Conservation (phyloP, 371 early-diverging fungal genomes). For the Capillidium heterosporum region DNA sequence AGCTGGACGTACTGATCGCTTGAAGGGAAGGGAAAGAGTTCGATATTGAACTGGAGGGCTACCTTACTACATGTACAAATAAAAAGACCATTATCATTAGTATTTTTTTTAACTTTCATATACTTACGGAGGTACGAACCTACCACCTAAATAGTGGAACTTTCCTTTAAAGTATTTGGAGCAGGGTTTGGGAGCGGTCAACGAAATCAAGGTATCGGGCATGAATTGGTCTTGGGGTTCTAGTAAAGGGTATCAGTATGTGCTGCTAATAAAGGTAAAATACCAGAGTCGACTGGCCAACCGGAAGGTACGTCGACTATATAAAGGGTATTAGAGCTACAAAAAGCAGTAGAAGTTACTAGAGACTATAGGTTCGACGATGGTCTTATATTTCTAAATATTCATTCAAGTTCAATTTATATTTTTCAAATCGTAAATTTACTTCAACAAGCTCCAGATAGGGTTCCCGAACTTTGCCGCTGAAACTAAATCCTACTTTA, state of each 20-base stretch:
- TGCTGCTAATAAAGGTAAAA: constrained; percentile 2
- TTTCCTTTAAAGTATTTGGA: constrained; percentile 47
- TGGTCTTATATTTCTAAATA: too few relatives aligned
- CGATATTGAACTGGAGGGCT: too few relatives aligned
- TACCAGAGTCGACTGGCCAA: constrained; percentile 80
- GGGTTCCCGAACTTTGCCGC: not conserved
- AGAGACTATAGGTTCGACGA: not conserved
- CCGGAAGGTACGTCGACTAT: constrained; percentile 84
- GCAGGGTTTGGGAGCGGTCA: constrained; percentile 78
- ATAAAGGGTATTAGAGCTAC: not conserved
- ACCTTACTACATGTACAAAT: too few relatives aligned
- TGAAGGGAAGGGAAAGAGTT: too few relatives aligned
- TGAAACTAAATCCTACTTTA: not conserved
- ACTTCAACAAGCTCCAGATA: not conserved
- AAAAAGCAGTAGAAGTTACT: not conserved
- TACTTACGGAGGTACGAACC: constrained; percentile 53
- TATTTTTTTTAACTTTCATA: too few relatives aligned
- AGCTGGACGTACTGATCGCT: too few relatives aligned
- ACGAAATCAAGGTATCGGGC: constrained; percentile 66
- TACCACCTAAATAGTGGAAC: constrained; percentile 69
- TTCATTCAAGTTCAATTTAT: not conserved
- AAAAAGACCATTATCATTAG: too few relatives aligned
- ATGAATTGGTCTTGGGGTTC: constrained; percentile 21
- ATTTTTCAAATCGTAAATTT: not conserved
- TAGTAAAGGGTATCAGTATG: constrained; percentile 14